Evolutionary conservation across 805 yeast genomes (phyloP), one percentile per base, ranked within the genome.

Genomic region (Wickerhamiella vanderwaltii): DNA sequence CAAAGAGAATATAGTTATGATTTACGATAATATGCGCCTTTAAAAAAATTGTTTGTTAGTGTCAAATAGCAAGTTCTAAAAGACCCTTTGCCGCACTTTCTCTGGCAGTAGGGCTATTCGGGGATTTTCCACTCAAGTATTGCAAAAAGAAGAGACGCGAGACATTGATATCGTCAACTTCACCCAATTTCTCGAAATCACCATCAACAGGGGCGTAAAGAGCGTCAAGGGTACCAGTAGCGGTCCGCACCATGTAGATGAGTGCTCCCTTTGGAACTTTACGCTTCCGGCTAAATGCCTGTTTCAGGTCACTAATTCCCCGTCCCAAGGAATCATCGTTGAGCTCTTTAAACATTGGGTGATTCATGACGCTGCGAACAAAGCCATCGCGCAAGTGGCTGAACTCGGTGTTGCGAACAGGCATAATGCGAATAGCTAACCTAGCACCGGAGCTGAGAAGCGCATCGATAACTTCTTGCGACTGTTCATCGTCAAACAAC

Each of bases 371-470:
- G 15, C 94, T 75, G 57, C 87, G 79, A 37, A 85, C 72, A 46
- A 91, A 72, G 0, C 97, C 97, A 56, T 91, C 97, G 49, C 81
- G 73, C 53, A 88, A 62, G 57, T 91, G 97, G 48, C 76, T 75
- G 61, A 81, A 86, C 61, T 88, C 96, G 1, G 97, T 88, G 58
- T 82, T 85, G 56, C 95, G 73, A 13, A 79, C 76, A 0, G 98
- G 96, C 9, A 80, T 77, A 45, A 88, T 78, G 48, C 94, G 68
- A 19, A 86, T 78, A 34, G 77, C 65, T 50, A 85, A 69, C 44
- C 75, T 70, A 26, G 79, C 71, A 11, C 76, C 73, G 9, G 72
- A 59, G 32, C 72, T 73, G 30, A 86, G 56, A 35, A 87, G 62
- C 42, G 70, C 66, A 15, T 70, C 67, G 22, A 84, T 59, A 15